These are phyloP conservation scores for Candolleomyces efflorescens DNA, from an alignment of 768 basidiomycete genomes.

Conservation along the genomic window DNA sequence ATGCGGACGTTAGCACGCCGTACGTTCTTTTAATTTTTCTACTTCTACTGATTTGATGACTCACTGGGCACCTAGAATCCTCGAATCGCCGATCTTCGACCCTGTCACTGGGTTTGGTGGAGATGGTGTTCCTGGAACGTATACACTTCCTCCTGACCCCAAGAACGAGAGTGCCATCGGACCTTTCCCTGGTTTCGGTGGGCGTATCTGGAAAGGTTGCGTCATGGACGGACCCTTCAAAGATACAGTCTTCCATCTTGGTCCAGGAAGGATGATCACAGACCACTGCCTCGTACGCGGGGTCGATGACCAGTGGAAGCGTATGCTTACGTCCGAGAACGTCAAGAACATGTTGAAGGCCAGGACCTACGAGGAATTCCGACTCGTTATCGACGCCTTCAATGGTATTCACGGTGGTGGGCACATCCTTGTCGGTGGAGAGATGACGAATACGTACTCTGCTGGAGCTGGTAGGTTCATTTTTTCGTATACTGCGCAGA, in stretches of 20 bases:
- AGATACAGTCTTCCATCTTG: constrained; percentile 1
- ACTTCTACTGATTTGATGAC: neutral
- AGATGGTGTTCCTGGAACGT: constrained; percentile 5
- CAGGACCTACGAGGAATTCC: neutral
- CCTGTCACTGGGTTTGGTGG: constrained; percentile 7
- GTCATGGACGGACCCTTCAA: constrained; percentile 8
- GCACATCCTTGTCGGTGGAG: constrained; percentile 2
- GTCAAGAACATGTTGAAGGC: neutral
- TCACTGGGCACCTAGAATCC: neutral
- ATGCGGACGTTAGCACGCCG: neutral
- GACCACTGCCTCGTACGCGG: constrained; percentile 7
- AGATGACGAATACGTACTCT: constrained; percentile 9
- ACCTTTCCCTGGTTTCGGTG: neutral
- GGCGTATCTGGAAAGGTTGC: constrained; percentile 1
- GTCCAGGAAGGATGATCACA: constrained; percentile 1
- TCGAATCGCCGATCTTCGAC: constrained; percentile 7
- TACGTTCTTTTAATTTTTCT: neutral
- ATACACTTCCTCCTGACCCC: constrained; percentile 7
- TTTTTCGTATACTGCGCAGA: neutral
- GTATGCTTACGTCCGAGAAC: neutral
- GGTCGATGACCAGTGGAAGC: neutral
- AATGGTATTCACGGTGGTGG: neutral
- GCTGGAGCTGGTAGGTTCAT: neutral
- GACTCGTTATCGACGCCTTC: neutral
- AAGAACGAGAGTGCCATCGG: neutral